Percentiles rank a stretch among this genome's conserved stretches.
These are phyloP conservation scores for Lunularia cruciata DNA, from an alignment of 225 moss, liverwort and hornwort species.

Conservation along the genomic window DNA sequence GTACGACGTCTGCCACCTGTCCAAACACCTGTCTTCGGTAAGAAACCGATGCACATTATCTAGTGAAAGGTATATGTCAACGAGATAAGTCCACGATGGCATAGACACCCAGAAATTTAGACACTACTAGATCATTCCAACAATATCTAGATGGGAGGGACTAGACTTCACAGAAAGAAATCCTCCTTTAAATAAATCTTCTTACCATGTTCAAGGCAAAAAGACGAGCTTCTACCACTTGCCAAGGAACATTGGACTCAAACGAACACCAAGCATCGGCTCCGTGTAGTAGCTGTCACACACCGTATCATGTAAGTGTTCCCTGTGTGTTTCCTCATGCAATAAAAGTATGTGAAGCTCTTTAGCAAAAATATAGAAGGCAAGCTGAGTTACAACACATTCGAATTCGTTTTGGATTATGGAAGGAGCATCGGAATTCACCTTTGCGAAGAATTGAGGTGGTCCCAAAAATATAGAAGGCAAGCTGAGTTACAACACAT, in stretches of 20 bases:
- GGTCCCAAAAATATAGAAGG: neutral
- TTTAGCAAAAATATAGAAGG: too few relatives aligned
- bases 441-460: neutral
- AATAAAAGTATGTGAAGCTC: too few relatives aligned
- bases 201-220: slow-evolving; percentile 86
- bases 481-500: too few relatives aligned
- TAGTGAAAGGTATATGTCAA: neutral
- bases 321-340: too few relatives aligned
- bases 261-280: slow-evolving; percentile 87
- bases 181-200: too few relatives aligned
- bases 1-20: slow-evolving; percentile 80
- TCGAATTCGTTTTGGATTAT: too few relatives aligned
- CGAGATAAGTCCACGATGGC: too few relatives aligned
- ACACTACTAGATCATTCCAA: too few relatives aligned
- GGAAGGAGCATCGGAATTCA: neutral
- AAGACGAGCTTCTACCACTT: slow-evolving; percentile 80
- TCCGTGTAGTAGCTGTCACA: slow-evolving; percentile 78
- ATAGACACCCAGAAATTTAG: too few relatives aligned
- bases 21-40: neutral
- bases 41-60: neutral
- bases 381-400: too few relatives aligned
- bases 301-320: neutral
- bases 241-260: slow-evolving; percentile 74
- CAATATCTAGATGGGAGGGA: too few relatives aligned
- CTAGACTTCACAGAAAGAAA: too few relatives aligned